A percentile compares a stretch with the other conserved stretches of the same genome.
phyloP scores from a whole-genome alignment of 2,329 filamentous ascomycete species.

The Cladosporium sp. region DNA sequence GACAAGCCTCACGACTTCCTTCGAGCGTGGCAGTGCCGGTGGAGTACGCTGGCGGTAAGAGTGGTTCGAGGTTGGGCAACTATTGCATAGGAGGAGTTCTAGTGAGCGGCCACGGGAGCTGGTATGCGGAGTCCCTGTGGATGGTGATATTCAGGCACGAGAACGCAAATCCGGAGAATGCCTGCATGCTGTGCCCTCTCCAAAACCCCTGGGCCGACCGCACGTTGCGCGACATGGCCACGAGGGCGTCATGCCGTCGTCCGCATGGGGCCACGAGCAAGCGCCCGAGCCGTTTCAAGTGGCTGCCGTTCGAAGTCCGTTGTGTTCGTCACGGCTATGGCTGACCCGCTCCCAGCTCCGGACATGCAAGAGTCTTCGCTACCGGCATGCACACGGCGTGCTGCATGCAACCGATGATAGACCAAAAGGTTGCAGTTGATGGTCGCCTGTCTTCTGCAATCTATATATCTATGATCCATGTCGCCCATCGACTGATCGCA shows the following conservation, averaged over 20 bases:
- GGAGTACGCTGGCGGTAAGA: too few relatives aligned
- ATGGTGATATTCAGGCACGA: not conserved
- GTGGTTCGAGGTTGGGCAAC: too few relatives aligned
- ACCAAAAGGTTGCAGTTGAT: too few relatives aligned
- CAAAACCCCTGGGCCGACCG: not conserved
- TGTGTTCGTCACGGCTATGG: slow-evolving; percentile 6
- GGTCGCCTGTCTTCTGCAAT: too few relatives aligned
- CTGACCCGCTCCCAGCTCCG: not conserved
- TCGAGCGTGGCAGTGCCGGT: too few relatives aligned
- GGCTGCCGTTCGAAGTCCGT: not conserved
- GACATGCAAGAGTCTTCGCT: too few relatives aligned
- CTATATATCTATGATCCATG: too few relatives aligned
- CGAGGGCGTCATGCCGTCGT: not conserved
- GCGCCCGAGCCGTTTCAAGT: slow-evolving; percentile 7
- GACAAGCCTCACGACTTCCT: not conserved
- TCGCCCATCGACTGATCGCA: too few relatives aligned
- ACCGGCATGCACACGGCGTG: too few relatives aligned
- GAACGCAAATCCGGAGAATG: slow-evolving; percentile 6
- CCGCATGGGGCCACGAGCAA: slow-evolving; percentile 1
- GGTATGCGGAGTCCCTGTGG: not conserved
- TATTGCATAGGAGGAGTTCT: too few relatives aligned
- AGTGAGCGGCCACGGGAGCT: too few relatives aligned
- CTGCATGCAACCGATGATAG: too few relatives aligned
- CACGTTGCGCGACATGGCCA: not conserved
- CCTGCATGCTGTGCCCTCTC: not conserved